These are phyloP conservation scores for Rhizopus delemar DNA, from an alignment of 371 early-diverging fungal species.

Conservation along the genomic window DNA sequence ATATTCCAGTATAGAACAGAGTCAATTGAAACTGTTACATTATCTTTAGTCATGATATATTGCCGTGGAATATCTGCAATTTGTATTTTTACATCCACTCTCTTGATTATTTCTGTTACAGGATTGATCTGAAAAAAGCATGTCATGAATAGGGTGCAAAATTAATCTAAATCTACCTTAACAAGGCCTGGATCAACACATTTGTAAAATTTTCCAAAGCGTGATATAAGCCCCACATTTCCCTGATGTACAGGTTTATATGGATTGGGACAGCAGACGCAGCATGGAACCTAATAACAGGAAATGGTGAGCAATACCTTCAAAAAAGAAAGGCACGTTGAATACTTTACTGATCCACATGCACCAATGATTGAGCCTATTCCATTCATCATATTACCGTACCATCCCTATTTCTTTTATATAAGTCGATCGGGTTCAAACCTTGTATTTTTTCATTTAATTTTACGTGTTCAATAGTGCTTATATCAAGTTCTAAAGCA, in stretches of 20 bases:
- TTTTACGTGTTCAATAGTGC: slow-evolving; percentile 37
- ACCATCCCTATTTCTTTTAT: slow-evolving; percentile 33
- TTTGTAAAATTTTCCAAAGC: slow-evolving; percentile 85
- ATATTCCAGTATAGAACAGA: slow-evolving; percentile 85
- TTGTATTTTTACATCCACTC: slow-evolving; percentile 78
- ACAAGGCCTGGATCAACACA: slow-evolving; percentile 89
- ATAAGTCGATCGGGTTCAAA: neutral
- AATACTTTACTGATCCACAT: slow-evolving; percentile 43
- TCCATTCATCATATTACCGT: slow-evolving; percentile 54
- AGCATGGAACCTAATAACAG: slow-evolving; percentile 30
- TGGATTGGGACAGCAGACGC: slow-evolving; percentile 75
- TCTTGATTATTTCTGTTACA: slow-evolving; percentile 63
- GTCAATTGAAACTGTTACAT: slow-evolving; percentile 80
- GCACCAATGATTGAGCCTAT: slow-evolving; percentile 47
- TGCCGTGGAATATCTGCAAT: slow-evolving; percentile 73
- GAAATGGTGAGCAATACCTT: neutral
- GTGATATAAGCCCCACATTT: slow-evolving; percentile 72
- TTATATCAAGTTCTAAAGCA: slow-evolving; percentile 32
- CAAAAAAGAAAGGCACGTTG: neutral
- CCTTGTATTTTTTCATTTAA: neutral
- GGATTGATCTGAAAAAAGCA: slow-evolving; percentile 55
- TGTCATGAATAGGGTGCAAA: too few species aligned
- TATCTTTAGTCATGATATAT: slow-evolving; percentile 87
- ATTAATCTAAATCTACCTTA: slow-evolving; percentile 37
- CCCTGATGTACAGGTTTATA: slow-evolving; percentile 72